These are phyloP conservation scores for Candida gigantensis DNA, from an alignment of 1,139 yeast genomes.

Conservation along the genomic window DNA sequence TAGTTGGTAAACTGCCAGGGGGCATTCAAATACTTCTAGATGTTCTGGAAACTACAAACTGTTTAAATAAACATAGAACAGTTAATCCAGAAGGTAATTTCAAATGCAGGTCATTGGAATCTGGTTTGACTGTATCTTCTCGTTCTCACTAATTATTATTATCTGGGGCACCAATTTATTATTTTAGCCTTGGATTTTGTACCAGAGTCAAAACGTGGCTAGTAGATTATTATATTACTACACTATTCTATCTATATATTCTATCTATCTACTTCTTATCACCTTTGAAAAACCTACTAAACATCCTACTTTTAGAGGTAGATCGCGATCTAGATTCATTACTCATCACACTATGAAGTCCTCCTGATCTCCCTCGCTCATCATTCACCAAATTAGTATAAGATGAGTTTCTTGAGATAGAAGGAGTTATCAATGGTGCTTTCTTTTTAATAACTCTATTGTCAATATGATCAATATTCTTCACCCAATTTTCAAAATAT, in stretches of 20 bases:
- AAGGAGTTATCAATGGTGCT: slow-evolving; percentile 21
- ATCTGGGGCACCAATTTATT: no score
- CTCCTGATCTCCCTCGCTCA: slow-evolving; percentile 14
- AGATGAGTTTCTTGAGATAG: slow-evolving; percentile 18
- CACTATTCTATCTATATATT: no score
- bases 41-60: no score
- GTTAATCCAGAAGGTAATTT: no score
- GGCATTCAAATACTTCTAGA: no score
- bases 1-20: no score
- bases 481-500: slow-evolving; percentile 36
- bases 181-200: no score
- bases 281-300: slow-evolving; percentile 20
- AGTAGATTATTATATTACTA: no score
- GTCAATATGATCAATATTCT: slow-evolving; percentile 20
- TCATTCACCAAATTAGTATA: slow-evolving; percentile 15
- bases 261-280: neutral
- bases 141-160: no score
- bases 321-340: slow-evolving; percentile 17
- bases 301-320: slow-evolving; percentile 19
- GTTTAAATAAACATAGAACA: no score
- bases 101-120: no score
- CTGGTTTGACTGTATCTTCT: no score
- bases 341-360: slow-evolving; percentile 1
- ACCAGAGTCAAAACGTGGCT: slow-evolving; percentile 6
- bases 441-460: slow-evolving; percentile 13